Evolutionary conservation across 2,329 filamentous ascomycete species (phyloP).

Genomic region (Microsporum canis): DNA sequence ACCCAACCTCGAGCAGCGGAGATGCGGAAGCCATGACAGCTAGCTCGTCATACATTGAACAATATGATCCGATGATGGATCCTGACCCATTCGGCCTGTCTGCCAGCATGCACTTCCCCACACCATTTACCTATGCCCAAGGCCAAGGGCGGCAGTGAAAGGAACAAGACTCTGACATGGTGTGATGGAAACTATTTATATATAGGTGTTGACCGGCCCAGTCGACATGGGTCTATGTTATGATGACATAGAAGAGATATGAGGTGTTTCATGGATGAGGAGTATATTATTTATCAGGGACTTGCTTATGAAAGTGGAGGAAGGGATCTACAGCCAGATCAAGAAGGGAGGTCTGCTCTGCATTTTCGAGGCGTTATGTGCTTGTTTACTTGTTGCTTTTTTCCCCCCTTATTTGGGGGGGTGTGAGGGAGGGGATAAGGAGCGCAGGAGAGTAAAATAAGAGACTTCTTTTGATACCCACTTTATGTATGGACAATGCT

Average conservation of each 20-base stretch:
- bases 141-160: constrained; percentile 25
- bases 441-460: neutral
- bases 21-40: constrained; percentile 34
- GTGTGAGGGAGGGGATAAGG: neutral
- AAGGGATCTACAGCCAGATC: neutral
- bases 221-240: neutral
- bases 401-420: neutral
- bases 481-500: neutral
- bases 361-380: neutral
- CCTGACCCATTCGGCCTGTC: constrained; percentile 88
- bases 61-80: constrained; percentile 78
- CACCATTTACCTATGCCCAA: constrained; percentile 51
- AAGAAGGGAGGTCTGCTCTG: neutral
- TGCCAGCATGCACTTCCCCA: constrained; percentile 90
- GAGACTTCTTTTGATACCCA: neutral
- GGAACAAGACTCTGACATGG: neutral
- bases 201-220: neutral
- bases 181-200: too few relatives aligned
- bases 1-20: constrained; percentile 10
- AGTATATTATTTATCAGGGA: neutral
- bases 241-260: neutral
- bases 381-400: neutral
- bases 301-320: neutral
- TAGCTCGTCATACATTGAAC: constrained; percentile 48
- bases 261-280: neutral